Conservation (phyloP, 1,284 basidiomycete genomes). For the Inonotus hispidus region DNA sequence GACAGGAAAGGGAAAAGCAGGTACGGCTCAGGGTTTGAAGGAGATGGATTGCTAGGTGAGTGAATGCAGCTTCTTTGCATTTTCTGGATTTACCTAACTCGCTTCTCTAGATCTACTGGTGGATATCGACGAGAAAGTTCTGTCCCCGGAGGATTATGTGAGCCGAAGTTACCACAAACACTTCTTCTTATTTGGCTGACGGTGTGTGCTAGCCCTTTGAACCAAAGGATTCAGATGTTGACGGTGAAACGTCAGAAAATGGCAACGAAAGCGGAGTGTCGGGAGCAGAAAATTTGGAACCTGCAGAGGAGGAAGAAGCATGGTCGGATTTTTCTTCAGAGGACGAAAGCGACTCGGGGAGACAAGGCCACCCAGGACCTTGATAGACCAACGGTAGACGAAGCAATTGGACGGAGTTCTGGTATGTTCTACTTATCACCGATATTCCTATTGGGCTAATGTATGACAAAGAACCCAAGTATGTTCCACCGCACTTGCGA, state of each 20-base stretch:
- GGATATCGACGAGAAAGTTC: slow-evolving; percentile 16
- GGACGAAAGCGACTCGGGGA: slow-evolving; percentile 3
- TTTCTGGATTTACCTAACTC: neutral
- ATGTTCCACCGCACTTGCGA: slow-evolving; percentile 64
- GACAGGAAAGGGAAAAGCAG: slow-evolving; percentile 17
- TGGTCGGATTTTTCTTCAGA: slow-evolving; percentile 16
- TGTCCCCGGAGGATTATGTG: neutral
- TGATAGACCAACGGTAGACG: neutral
- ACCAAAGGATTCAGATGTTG: neutral
- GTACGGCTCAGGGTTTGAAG: slow-evolving; percentile 17
- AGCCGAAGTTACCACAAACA: neutral
- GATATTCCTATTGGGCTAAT: neutral
- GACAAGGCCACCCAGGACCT: neutral
- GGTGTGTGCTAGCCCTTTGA: neutral
- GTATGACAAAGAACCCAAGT: slow-evolving; percentile 35
- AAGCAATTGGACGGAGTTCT: neutral
- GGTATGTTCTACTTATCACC: neutral
- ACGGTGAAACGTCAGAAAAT: neutral
- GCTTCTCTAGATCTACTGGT: slow-evolving; percentile 11
- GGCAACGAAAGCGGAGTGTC: neutral
- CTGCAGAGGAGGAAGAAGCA: slow-evolving; percentile 1
- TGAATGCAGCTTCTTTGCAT: neutral
- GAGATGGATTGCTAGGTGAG: slow-evolving; percentile 15
- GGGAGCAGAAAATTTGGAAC: neutral
- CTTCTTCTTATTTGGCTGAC: neutral